Conservation (phyloP, 2,329 filamentous ascomycete genomes). For the Fusarium sacchari region DNA sequence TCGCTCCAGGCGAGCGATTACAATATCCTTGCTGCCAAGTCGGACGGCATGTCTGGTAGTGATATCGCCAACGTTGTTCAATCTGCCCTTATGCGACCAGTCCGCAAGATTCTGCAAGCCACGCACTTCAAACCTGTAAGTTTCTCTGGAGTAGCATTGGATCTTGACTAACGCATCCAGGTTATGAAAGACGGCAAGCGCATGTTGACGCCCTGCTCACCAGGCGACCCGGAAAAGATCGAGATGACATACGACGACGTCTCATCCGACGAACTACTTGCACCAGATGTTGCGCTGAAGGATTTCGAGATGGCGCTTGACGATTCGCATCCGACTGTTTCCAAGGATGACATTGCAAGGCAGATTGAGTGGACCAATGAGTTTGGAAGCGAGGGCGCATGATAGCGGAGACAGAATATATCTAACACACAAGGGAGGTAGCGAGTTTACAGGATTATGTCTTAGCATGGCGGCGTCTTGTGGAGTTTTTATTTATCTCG, state of each 20-base stretch:
- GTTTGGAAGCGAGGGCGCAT: constrained; percentile 89
- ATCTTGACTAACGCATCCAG: constrained; percentile 53
- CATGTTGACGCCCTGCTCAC: constrained; percentile 90
- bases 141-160: not conserved
- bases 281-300: constrained; percentile 86
- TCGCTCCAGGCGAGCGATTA: constrained; percentile 82
- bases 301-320: constrained; percentile 96
- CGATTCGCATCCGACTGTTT: constrained; percentile 88
- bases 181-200: constrained; percentile 73
- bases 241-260: constrained; percentile 96
- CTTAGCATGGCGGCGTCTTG: constrained; percentile 41
- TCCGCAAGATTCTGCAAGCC: constrained; percentile 94
- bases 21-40: constrained; percentile 79
- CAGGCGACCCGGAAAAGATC: constrained; percentile 83
- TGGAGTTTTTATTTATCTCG: constrained; percentile 36
- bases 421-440: constrained; percentile 2
- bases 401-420: constrained; percentile 44
- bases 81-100: constrained; percentile 95
- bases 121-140: constrained; percentile 95
- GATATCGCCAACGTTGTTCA: constrained; percentile 97
- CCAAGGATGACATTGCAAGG: constrained; percentile 81
- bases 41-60: constrained; percentile 94
- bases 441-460: constrained; percentile 39
- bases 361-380: constrained; percentile 96
- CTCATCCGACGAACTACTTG: constrained; percentile 83